phyloP scores from a whole-genome alignment of 106 monocot species.

The Dioscorea zingiberensis region DNA sequence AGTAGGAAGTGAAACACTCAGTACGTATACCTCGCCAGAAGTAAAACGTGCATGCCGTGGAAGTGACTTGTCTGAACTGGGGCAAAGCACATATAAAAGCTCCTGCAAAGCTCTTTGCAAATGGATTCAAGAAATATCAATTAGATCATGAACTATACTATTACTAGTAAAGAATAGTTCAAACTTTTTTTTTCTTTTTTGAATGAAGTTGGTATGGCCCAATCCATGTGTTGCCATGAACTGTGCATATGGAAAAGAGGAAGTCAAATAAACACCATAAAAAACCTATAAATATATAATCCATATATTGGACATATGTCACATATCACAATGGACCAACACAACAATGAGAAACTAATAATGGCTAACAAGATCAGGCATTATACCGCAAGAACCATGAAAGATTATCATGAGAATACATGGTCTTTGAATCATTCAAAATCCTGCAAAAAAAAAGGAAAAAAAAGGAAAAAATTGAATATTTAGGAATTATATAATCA shows the following conservation, averaged over 20 bases:
- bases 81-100: conserved; percentile 36
- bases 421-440: conserved; percentile 40
- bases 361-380: conserved; percentile 11
- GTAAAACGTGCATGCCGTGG: conserved; percentile 12
- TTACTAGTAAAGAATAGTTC: too few relatives aligned
- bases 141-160: too few relatives aligned
- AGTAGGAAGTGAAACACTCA: neutral
- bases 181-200: too few relatives aligned
- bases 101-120: conserved; percentile 58
- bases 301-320: too few relatives aligned
- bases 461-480: neutral
- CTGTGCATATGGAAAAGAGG: too few relatives aligned
- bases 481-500: too few relatives aligned
- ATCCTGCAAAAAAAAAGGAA: conserved; percentile 41
- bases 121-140: neutral
- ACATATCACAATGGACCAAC: too few relatives aligned
- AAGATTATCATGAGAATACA: conserved; percentile 58
- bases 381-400: conserved; percentile 81
- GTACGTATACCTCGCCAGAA: conserved; percentile 29
- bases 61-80: conserved; percentile 3
- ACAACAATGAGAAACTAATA: neutral
- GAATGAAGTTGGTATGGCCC: too few relatives aligned
- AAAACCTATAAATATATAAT: neutral
- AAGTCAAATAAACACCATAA: too few relatives aligned
- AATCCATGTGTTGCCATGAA: too few relatives aligned